Conservation (phyloP, 768 basidiomycete genomes). For the Lactarius quietus region DNA sequence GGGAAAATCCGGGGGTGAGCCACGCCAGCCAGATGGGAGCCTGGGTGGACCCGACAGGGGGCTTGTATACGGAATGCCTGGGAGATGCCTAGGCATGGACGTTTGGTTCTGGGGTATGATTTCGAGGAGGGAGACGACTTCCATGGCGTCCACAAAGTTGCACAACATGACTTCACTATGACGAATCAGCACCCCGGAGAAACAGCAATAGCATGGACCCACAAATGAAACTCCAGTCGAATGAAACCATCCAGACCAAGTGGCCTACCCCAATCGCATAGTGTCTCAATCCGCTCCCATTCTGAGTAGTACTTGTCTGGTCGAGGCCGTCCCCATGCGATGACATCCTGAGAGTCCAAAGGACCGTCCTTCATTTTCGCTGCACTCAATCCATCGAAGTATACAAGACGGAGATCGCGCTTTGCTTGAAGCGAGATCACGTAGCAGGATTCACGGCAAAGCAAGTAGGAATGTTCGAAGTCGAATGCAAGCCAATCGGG, state of each 20-base stretch:
- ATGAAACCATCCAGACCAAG: slow-evolving; percentile 36
- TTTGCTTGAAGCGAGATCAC: no score
- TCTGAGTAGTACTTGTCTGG: no score
- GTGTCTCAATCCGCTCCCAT: no score
- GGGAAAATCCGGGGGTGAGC: not conserved
- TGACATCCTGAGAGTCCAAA: no score
- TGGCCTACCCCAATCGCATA: slow-evolving; percentile 33
- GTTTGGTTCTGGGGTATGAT: slow-evolving; percentile 11
- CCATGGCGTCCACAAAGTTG: slow-evolving; percentile 10
- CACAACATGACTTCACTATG: slow-evolving; percentile 14
- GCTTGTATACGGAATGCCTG: not conserved
- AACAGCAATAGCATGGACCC: not conserved
- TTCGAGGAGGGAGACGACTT: slow-evolving; percentile 16
- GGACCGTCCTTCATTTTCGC: no score
- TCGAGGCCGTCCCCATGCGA: no score
- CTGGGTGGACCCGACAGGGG: not conserved
- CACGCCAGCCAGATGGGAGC: slow-evolving; percentile 24
- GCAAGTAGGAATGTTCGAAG: no score
- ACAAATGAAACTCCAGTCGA: slow-evolving; percentile 26
- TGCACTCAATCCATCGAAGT: no score
- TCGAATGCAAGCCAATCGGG: no score
- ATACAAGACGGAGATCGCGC: no score
- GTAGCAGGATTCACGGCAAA: no score
- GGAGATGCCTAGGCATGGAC: not conserved
- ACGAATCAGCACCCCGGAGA: not conserved